Conservation (phyloP, 305 asterid genomes). For the Withania somnifera region DNA sequence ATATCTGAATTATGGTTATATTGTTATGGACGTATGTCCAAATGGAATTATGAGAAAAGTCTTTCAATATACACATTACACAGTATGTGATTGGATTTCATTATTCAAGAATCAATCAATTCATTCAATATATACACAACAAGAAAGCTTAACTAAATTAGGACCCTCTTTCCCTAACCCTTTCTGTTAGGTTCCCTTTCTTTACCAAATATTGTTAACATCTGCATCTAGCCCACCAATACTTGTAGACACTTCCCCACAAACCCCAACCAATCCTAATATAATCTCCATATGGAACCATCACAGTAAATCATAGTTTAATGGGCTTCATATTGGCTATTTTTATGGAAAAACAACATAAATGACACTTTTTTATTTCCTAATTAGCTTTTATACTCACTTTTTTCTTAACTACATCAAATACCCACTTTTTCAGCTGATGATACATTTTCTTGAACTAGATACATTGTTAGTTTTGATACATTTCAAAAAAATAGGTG, state of each 20-base stretch:
- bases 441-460: no score
- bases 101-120: neutral
- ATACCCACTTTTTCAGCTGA: no score
- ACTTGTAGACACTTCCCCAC: neutral
- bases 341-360: no score
- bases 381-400: no score
- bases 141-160: neutral
- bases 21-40: neutral
- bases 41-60: neutral
- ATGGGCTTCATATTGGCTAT: slow-evolving; percentile 1
- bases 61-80: neutral
- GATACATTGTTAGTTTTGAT: no score
- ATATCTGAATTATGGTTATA: neutral
- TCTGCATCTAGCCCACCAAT: neutral
- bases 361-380: no score
- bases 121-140: neutral
- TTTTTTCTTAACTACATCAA: no score
- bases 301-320: slow-evolving; percentile 2
- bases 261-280: neutral
- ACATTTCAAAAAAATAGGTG: no score
- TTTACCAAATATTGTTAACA: neutral
- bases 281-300: slow-evolving; percentile 7
- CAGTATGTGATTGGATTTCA: neutral
- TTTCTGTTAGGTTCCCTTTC: neutral
- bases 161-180: neutral